phyloP scores from a whole-genome alignment of 176 grass and related monocot genomes.

The Triticum turgidum region DNA sequence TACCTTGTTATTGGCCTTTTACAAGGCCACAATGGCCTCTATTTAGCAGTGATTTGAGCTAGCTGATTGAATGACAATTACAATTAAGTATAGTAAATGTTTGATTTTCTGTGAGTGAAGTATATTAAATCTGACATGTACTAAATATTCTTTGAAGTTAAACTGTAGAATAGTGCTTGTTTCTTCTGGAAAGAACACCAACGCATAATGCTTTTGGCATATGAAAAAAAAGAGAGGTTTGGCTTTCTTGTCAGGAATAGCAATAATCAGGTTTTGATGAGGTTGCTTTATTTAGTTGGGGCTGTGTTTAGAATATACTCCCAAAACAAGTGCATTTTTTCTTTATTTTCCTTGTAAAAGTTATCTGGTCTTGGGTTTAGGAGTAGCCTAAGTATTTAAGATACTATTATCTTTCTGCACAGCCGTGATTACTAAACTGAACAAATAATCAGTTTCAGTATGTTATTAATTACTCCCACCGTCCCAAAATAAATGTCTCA shows the following conservation, averaged over 20 bases:
- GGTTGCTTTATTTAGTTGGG: background rate
- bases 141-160: background rate
- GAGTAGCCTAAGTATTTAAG: background rate
- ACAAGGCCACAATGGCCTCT: background rate
- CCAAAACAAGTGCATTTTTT: background rate
- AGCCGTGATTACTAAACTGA: background rate
- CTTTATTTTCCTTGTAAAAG: background rate
- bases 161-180: background rate
- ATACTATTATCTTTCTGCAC: background rate
- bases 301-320: background rate
- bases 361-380: background rate
- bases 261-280: background rate
- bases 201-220: background rate
- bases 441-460: background rate
- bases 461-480: background rate
- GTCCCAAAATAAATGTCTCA: no score
- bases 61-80: background rate
- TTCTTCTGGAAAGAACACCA: conserved; percentile 10
- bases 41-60: background rate
- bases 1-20: background rate
- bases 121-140: background rate
- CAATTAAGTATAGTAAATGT: conserved; percentile 12
- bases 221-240: background rate
- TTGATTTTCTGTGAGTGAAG: background rate
- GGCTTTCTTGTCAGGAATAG: background rate